These are phyloP conservation scores for Bipolaris bicolor DNA, from an alignment of 2,329 filamentous ascomycete genomes.

Conservation along the genomic window DNA sequence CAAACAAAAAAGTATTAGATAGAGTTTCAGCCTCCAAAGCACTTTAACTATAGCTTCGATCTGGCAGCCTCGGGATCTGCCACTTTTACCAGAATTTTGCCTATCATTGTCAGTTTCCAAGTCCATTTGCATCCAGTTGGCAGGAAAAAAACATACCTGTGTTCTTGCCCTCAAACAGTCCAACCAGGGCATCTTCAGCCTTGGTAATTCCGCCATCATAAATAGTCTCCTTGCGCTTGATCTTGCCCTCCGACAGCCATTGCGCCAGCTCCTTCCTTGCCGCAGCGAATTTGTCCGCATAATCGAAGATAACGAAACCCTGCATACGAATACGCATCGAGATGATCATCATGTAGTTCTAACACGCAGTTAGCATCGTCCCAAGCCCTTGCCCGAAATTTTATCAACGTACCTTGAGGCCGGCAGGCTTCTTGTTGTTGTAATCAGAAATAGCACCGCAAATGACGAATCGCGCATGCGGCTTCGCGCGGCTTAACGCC, in stretches of 20 bases:
- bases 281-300: constrained; percentile 60
- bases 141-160: constrained; percentile 61
- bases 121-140: not conserved
- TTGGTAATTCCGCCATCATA: constrained; percentile 70
- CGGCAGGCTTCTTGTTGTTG: constrained; percentile 54
- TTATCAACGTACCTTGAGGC: constrained; percentile 53
- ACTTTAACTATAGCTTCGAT: constrained; percentile 39
- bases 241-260: constrained; percentile 73
- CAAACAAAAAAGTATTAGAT: not conserved
- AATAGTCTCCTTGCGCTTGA: constrained; percentile 74
- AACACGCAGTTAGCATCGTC: constrained; percentile 12
- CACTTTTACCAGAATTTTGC: constrained; percentile 57
- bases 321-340: constrained; percentile 54
- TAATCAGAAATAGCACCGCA: constrained; percentile 56
- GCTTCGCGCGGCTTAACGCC: constrained; percentile 52
- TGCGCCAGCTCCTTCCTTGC: constrained; percentile 67
- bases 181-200: constrained; percentile 67
- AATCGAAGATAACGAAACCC: constrained; percentile 75
- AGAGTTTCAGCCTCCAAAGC: not conserved
- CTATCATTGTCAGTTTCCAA: constrained; percentile 50
- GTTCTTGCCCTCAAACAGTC: constrained; percentile 72
- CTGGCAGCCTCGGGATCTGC: constrained; percentile 50
- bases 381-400: too few species aligned
- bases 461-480: constrained; percentile 51
- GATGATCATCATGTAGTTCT: constrained; percentile 55